These are phyloP conservation scores for Backusella tuberculispora DNA, from an alignment of 192 early-diverging fungal species.

Conservation along the genomic window DNA sequence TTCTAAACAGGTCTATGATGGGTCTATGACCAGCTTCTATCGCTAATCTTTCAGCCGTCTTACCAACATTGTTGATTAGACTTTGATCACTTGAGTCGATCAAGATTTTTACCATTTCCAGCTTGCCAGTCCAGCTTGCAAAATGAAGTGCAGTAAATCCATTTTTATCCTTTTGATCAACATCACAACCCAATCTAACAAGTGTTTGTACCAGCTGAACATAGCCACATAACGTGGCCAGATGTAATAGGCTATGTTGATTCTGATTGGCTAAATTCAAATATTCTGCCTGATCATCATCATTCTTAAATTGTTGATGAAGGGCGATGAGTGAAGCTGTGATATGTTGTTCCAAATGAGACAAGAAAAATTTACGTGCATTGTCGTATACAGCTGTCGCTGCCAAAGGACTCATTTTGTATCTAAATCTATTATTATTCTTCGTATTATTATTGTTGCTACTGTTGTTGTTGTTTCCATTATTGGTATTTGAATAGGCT, in stretches of 20 bases:
- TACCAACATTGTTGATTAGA: slow-evolving; percentile 32
- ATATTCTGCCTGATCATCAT: background rate
- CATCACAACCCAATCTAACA: slow-evolving; percentile 29
- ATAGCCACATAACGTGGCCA: slow-evolving; percentile 58
- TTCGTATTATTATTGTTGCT: slow-evolving; percentile 11
- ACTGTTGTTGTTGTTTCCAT: slow-evolving; percentile 18
- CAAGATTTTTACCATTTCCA: slow-evolving; percentile 50
- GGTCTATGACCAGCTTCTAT: slow-evolving; percentile 19
- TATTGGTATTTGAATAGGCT: too few relatives aligned
- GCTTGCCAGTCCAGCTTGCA: slow-evolving; percentile 55
- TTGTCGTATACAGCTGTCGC: slow-evolving; percentile 25
- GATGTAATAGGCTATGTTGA: slow-evolving; percentile 55
- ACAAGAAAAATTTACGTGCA: slow-evolving; percentile 29
- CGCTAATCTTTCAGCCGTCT: slow-evolving; percentile 29
- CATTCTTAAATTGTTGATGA: slow-evolving; percentile 28
- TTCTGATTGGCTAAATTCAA: slow-evolving; percentile 26
- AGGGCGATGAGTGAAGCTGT: slow-evolving; percentile 13
- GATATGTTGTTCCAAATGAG: slow-evolving; percentile 27
- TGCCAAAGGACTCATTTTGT: slow-evolving; percentile 38
- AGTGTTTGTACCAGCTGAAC: slow-evolving; percentile 41
- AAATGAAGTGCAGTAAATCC: slow-evolving; percentile 64
- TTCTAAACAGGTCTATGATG: slow-evolving; percentile 18
- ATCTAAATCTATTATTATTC: slow-evolving; percentile 44
- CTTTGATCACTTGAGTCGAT: slow-evolving; percentile 32
- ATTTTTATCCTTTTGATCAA: slow-evolving; percentile 54